Conservation (phyloP, 208 protist genomes). For the Blastocrithidia nonstop region DNA sequence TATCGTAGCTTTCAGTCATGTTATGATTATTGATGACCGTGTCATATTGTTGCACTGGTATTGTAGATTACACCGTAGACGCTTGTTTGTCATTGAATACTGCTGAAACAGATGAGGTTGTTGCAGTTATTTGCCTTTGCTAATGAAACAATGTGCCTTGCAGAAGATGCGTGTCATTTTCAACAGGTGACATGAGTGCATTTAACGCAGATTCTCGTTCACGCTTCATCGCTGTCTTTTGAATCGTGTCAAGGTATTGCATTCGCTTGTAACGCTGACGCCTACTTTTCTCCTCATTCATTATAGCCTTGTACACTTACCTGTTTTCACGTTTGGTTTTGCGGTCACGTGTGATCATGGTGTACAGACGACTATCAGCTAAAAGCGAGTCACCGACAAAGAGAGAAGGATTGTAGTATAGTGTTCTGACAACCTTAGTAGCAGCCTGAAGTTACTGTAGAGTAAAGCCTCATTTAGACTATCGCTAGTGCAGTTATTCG, state of each 20-base stretch:
- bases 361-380: slow-evolving; percentile 74
- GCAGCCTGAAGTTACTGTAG: slow-evolving; percentile 48
- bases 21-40: not conserved
- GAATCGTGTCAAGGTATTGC: slow-evolving; percentile 51
- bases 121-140: not conserved
- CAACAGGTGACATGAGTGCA: slow-evolving; percentile 20
- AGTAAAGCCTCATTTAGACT: slow-evolving; percentile 74
- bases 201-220: slow-evolving; percentile 71
- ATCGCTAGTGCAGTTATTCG: slow-evolving; percentile 30
- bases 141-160: not conserved
- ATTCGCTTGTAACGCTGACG: slow-evolving; percentile 45
- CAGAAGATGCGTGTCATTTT: slow-evolving; percentile 8
- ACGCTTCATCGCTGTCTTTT: slow-evolving; percentile 70
- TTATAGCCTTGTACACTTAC: slow-evolving; percentile 60
- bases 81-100: too few relatives aligned
- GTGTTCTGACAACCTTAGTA: slow-evolving; percentile 60
- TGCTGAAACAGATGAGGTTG: too few relatives aligned
- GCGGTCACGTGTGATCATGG: slow-evolving; percentile 81
- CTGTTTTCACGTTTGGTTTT: slow-evolving; percentile 61
- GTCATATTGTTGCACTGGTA: not conserved
- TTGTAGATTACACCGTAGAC: too few relatives aligned
- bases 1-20: not conserved
- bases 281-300: slow-evolving; percentile 69
- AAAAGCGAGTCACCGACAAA: slow-evolving; percentile 74
- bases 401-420: slow-evolving; percentile 61